Percentiles rank a stretch among this genome's conserved stretches.
phyloP scores from a whole-genome alignment of 192 early-diverging fungal species.

The Coemansia brasiliensis region DNA sequence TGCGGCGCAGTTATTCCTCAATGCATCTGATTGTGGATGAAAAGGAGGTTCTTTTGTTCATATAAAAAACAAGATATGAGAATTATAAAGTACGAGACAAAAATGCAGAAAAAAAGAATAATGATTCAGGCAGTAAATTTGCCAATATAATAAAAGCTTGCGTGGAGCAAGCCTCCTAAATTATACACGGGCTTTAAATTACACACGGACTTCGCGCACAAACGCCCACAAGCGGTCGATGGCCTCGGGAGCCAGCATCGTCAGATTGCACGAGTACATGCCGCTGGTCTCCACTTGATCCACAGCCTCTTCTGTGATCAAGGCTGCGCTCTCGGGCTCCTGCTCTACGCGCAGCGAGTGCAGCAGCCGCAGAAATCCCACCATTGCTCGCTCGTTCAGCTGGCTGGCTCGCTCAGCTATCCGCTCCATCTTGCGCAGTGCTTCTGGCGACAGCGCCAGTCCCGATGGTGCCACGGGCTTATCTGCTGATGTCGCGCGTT shows the following conservation, averaged over 20 bases:
- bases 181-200: constrained; percentile 8
- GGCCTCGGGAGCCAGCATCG: constrained; percentile 23
- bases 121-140: neutral
- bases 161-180: constrained; percentile 6
- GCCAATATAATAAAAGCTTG: neutral
- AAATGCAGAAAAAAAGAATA: neutral
- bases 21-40: too few species aligned
- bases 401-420: constrained; percentile 22
- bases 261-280: constrained; percentile 38
- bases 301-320: constrained; percentile 31
- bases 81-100: too few species aligned
- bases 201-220: constrained; percentile 13
- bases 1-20: too few species aligned
- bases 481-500: neutral
- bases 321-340: constrained; percentile 30
- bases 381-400: constrained; percentile 24
- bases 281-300: constrained; percentile 27
- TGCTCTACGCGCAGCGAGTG: constrained; percentile 47
- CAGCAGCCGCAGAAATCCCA: constrained; percentile 36
- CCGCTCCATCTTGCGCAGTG: constrained; percentile 25
- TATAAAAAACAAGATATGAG: too few species aligned
- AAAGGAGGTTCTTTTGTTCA: too few species aligned
- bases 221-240: constrained; percentile 47
- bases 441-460: constrained; percentile 10
- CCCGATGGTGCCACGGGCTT: neutral